These are phyloP conservation scores for Biscogniauxia sp. DNA, from an alignment of 2,329 filamentous ascomycete genomes.

Conservation along the genomic window DNA sequence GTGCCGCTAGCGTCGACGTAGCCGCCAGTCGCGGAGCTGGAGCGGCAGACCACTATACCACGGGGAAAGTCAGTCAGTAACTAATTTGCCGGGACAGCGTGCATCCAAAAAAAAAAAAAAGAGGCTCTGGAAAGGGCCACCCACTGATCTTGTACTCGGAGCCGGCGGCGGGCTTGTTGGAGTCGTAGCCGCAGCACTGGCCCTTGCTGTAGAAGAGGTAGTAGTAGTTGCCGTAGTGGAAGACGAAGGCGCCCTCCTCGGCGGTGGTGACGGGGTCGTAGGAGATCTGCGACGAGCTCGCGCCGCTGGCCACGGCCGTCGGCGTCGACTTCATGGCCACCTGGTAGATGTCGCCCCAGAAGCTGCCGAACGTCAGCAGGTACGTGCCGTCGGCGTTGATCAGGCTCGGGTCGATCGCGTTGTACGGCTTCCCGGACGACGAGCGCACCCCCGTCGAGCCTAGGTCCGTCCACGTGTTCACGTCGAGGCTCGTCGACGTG, in stretches of 20 bases:
- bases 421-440: slow-evolving; percentile 44
- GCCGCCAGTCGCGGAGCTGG: slow-evolving; percentile 45
- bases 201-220: slow-evolving; percentile 62
- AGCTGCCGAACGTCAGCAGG: slow-evolving; percentile 63
- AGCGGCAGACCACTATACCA: slow-evolving; percentile 49
- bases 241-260: slow-evolving; percentile 53
- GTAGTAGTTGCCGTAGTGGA: slow-evolving; percentile 53
- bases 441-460: slow-evolving; percentile 54
- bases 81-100: too few relatives aligned
- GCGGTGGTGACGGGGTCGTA: slow-evolving; percentile 50
- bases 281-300: slow-evolving; percentile 45
- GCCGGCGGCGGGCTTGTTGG: slow-evolving; percentile 46
- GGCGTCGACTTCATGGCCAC: slow-evolving; percentile 39
- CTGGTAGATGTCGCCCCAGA: slow-evolving; percentile 65
- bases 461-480: slow-evolving; percentile 58
- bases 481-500: slow-evolving; percentile 44
- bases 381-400: slow-evolving; percentile 41
- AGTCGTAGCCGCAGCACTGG: slow-evolving; percentile 56
- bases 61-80: too few relatives aligned
- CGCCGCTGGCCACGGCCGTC: slow-evolving; percentile 50
- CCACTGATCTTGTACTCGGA: slow-evolving; percentile 57
- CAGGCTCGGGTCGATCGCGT: slow-evolving; percentile 60
- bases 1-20: slow-evolving; percentile 37
- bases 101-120: too few relatives aligned
- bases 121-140: too few relatives aligned